These are phyloP conservation scores for Bertia moriformis DNA, from an alignment of 2,329 filamentous ascomycete genomes.

Conservation along the genomic window DNA sequence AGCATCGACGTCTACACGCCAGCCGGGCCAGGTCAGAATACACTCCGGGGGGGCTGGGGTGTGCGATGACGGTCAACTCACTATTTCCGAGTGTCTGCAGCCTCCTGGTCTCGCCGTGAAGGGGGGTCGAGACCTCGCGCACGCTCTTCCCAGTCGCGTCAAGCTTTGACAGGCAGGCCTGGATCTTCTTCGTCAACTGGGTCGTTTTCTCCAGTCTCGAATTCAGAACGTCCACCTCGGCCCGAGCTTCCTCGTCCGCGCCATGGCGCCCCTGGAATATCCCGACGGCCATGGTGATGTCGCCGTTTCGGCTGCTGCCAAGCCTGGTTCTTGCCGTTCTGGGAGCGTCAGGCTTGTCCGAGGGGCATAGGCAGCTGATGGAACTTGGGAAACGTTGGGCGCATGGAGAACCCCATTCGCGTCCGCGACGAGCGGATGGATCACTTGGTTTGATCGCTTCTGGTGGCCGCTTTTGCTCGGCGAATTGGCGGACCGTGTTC, in stretches of 20 bases:
- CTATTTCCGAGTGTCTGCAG: slow-evolving; percentile 77
- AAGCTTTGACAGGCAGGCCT: slow-evolving; percentile 68
- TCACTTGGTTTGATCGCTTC: no score
- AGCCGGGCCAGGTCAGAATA: slow-evolving; percentile 2
- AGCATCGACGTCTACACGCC: slow-evolving; percentile 59
- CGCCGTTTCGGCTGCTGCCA: no score
- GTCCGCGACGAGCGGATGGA: no score
- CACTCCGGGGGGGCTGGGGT: no score
- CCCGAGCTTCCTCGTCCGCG: slow-evolving; percentile 52
- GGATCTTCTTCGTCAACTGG: slow-evolving; percentile 86
- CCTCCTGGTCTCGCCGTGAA: slow-evolving; percentile 81
- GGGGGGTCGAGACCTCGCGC: slow-evolving; percentile 77
- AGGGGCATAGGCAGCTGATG: no score
- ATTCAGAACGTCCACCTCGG: slow-evolving; percentile 57
- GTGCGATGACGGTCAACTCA: slow-evolving; percentile 23
- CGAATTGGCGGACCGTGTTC: no score
- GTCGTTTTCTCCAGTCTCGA: slow-evolving; percentile 79
- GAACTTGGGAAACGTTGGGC: no score
- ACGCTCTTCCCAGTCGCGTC: slow-evolving; percentile 83
- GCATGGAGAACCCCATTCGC: no score
- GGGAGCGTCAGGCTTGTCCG: no score
- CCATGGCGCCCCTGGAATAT: slow-evolving; percentile 29
- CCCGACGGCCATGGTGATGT: slow-evolving; percentile 34
- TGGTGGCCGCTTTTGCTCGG: no score
- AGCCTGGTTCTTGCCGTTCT: no score